Evolutionary conservation across 192 early-diverging fungal genomes (phyloP).

Genomic region (Coemansia sp.): DNA sequence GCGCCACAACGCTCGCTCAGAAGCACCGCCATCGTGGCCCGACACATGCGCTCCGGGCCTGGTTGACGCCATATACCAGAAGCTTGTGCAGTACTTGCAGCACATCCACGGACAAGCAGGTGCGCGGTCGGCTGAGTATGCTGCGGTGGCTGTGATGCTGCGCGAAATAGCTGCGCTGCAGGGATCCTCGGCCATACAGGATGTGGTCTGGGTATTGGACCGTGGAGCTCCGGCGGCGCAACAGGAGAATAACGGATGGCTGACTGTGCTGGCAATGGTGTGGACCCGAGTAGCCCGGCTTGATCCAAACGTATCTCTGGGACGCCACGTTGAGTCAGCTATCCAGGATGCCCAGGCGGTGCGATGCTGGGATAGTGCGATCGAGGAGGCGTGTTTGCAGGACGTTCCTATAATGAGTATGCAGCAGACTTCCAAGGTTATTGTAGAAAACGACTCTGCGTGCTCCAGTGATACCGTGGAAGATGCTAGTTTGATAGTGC

Average conservation of each 20-base stretch:
- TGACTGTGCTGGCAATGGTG: constrained; percentile 23
- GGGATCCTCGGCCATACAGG: background rate
- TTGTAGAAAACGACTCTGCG: no score
- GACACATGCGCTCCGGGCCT: constrained; percentile 3
- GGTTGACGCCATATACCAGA: constrained; percentile 15
- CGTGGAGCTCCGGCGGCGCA: constrained; percentile 4
- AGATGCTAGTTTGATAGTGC: background rate
- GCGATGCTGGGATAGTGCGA: constrained; percentile 20
- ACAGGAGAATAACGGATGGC: constrained; percentile 16
- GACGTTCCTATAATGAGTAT: constrained; percentile 6
- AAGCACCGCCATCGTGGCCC: constrained; percentile 2
- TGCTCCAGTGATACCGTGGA: no score
- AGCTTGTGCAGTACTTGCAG: no score
- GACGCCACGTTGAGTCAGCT: background rate
- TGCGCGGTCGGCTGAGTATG: constrained; percentile 15
- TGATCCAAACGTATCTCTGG: constrained; percentile 2
- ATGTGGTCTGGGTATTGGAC: constrained; percentile 14
- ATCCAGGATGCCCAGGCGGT: constrained; percentile 8
- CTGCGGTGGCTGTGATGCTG: constrained; percentile 15
- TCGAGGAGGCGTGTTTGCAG: constrained; percentile 24
- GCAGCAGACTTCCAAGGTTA: no score
- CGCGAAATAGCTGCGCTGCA: constrained; percentile 15
- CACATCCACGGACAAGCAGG: no score
- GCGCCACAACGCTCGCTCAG: constrained; percentile 4
- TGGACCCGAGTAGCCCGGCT: constrained; percentile 11